A percentile compares a stretch with the other conserved stretches of the same genome.
Conservation (phyloP, 2,329 filamentous ascomycete species). For the Lachnellula occidentalis region DNA sequence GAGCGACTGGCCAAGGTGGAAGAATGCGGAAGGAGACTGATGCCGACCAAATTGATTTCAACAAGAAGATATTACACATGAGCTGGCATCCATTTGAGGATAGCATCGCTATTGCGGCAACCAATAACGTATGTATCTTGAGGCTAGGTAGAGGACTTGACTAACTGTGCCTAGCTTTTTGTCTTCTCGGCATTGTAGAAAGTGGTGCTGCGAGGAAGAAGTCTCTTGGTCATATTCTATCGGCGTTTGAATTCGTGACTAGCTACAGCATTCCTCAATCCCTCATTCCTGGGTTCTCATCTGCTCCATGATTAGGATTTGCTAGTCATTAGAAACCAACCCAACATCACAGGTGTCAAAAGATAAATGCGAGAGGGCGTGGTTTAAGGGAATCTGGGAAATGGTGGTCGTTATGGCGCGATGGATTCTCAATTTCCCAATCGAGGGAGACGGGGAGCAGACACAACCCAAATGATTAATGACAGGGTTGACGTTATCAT, state of each 20-base stretch:
- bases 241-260: conserved; percentile 29
- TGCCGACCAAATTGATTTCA: conserved; percentile 98
- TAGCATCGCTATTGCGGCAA: conserved; percentile 98
- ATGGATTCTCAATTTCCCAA: conserved; percentile 15
- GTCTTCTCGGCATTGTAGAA: conserved; percentile 70
- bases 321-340: conserved; percentile 23
- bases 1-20: conserved; percentile 70
- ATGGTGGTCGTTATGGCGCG: conserved; percentile 16
- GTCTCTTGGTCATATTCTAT: conserved; percentile 28
- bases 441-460: conserved; percentile 12
- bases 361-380: conserved; percentile 12
- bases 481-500: conserved; percentile 12
- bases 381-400: conserved; percentile 15
- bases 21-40: conserved; percentile 99
- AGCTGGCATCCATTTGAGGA: conserved; percentile 99
- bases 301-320: conserved; percentile 21
- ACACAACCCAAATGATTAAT: conserved; percentile 7
- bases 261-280: conserved; percentile 22
- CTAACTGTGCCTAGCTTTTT: conserved; percentile 52
- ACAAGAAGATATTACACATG: conserved; percentile 99
- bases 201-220: conserved; percentile 20
- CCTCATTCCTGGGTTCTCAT: conserved; percentile 18
- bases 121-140: conserved; percentile 84
- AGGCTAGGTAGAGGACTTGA: background rate
- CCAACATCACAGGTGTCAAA: conserved; percentile 21